Conservation (phyloP, 163 green algal genomes). For the Prototheca wickerhamii region DNA sequence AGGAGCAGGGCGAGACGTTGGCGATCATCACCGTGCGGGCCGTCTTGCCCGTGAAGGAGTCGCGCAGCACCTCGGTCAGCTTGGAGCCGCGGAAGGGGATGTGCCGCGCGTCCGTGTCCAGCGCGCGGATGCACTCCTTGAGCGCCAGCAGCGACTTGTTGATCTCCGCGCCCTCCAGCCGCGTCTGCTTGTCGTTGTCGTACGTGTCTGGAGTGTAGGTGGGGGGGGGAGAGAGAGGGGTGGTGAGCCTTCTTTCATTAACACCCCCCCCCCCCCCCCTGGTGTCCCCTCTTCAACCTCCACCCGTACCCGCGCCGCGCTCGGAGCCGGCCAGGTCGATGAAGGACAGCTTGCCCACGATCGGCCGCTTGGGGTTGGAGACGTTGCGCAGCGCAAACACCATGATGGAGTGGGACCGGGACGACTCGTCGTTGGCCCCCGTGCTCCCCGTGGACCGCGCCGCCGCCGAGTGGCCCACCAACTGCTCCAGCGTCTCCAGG, state of each 20-base stretch:
- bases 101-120: constrained; percentile 82
- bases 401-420: constrained; percentile 89
- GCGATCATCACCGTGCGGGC: constrained; percentile 98
- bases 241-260: too few relatives aligned
- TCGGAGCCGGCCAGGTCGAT: constrained; percentile 97
- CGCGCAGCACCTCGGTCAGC: constrained; percentile 88
- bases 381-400: constrained; percentile 69
- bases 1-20: constrained; percentile 83
- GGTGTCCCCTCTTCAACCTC: background rate
- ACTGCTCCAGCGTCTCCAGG: constrained; percentile 55
- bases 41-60: constrained; percentile 81
- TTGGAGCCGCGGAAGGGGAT: constrained; percentile 96
- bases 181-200: constrained; percentile 76
- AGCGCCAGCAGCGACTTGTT: constrained; percentile 94
- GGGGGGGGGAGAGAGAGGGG: too few relatives aligned
- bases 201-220: constrained; percentile 51
- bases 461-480: constrained; percentile 71
- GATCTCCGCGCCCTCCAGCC: constrained; percentile 96
- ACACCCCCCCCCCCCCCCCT: background rate
- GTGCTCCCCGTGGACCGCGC: constrained; percentile 80
- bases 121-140: constrained; percentile 87
- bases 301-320: constrained; percentile 75
- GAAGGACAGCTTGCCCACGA: constrained; percentile 89
- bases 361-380: constrained; percentile 16
- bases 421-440: constrained; percentile 93